phyloP scores from a whole-genome alignment of 129 eudicot genomes.

The Flaveria bidentis region DNA sequence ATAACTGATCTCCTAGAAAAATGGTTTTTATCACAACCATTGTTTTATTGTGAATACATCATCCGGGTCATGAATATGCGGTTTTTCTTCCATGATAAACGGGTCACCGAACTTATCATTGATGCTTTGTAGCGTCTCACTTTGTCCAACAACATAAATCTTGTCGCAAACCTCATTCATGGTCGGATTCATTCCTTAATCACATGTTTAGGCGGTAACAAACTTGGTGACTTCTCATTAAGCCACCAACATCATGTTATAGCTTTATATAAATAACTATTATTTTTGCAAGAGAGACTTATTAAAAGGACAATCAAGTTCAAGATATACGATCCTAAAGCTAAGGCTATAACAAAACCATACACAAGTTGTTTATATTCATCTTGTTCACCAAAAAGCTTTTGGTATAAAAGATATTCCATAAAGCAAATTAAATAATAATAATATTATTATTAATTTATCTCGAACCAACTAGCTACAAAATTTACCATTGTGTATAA shows the following conservation, averaged over 20 bases:
- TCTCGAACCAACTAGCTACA: background rate
- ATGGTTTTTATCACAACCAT: no score
- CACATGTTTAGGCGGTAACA: background rate
- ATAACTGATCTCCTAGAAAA: no score
- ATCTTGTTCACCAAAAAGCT: background rate
- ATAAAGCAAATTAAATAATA: no score
- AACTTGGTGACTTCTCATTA: background rate
- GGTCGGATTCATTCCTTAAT: slow-evolving; percentile 16
- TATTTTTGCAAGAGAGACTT: background rate
- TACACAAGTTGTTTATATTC: background rate
- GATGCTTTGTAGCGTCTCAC: slow-evolving; percentile 23
- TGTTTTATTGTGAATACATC: slow-evolving; percentile 8
- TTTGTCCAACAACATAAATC: slow-evolving; percentile 37
- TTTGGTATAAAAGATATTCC: background rate
- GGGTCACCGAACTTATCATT: slow-evolving; percentile 28
- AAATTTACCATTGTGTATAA: background rate
- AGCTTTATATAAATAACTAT: background rate
- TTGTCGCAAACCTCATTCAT: slow-evolving; percentile 46
- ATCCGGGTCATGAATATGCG: slow-evolving; percentile 31
- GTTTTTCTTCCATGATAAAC: slow-evolving; percentile 26
- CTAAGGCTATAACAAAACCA: background rate
- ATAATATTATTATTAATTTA: no score
- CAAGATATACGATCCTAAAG: background rate
- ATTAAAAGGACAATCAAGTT: background rate
- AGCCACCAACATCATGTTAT: background rate